Evolutionary conservation across 1,284 basidiomycete genomes (phyloP).

Genomic region (Ganoderma sp.): DNA sequence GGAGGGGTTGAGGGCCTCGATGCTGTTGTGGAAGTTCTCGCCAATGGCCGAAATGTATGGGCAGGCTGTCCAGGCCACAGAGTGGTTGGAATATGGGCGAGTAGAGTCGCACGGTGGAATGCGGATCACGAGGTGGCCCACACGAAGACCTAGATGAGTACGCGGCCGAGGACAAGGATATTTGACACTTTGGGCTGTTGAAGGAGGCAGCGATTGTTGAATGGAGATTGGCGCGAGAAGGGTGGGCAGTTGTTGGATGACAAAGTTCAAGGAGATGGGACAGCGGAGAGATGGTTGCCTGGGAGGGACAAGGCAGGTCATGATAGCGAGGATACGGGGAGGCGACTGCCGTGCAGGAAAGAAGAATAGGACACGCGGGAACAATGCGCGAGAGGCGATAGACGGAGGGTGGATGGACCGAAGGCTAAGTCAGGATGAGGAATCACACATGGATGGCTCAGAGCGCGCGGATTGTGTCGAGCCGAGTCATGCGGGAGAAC

Average conservation of each 20-base stretch:
- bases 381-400: conserved; percentile 19
- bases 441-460: conserved; percentile 14
- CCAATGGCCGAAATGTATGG: conserved; percentile 8
- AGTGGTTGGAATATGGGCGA: neutral
- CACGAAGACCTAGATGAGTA: conserved; percentile 17
- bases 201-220: conserved; percentile 6
- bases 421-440: conserved; percentile 12
- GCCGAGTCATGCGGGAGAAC: conserved; percentile 30
- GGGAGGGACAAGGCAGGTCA: conserved; percentile 9
- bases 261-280: conserved; percentile 9
- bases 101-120: conserved; percentile 7
- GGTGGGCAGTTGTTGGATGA: conserved; percentile 13
- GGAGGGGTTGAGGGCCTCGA: neutral
- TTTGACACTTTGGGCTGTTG: conserved; percentile 14
- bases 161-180: conserved; percentile 10
- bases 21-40: conserved; percentile 16
- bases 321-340: conserved; percentile 5
- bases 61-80: conserved; percentile 14
- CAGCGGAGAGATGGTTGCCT: conserved; percentile 24
- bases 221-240: conserved; percentile 17
- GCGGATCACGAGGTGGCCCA: conserved; percentile 23
- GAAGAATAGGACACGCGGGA: conserved; percentile 15
- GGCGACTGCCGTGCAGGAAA: conserved; percentile 6
- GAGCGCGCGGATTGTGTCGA: conserved; percentile 8
- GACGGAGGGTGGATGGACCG: conserved; percentile 13